phyloP scores from a whole-genome alignment of 73 alveolate species.

The Symbiodinium pilosum region DNA sequence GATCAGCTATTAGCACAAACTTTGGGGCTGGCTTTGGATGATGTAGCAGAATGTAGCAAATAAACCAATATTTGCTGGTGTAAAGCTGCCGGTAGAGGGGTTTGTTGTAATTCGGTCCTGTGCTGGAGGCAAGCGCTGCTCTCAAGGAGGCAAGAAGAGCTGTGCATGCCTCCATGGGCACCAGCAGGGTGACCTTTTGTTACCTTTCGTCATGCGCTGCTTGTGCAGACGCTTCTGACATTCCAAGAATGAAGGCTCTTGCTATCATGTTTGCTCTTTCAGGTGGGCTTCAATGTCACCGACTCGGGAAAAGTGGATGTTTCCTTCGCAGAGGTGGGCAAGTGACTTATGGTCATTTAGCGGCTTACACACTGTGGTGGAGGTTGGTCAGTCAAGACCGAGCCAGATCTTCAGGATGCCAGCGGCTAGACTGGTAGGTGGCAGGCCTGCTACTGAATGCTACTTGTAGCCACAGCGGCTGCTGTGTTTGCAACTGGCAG shows the following conservation, averaged over 20 bases:
- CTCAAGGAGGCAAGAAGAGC: background rate
- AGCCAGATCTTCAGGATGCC: constrained; percentile 91
- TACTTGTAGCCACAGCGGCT: background rate
- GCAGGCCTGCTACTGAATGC: background rate
- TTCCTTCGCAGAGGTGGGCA: constrained; percentile 28
- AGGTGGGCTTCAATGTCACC: constrained; percentile 67
- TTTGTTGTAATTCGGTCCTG: background rate
- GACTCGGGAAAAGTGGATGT: constrained; percentile 78
- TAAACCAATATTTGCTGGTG: background rate
- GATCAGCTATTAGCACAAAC: no score
- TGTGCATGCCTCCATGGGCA: no score
- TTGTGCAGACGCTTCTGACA: no score
- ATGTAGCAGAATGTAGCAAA: no score
- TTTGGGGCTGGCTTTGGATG: no score
- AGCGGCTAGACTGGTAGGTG: constrained; percentile 66
- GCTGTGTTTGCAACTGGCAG: background rate
- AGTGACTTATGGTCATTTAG: background rate
- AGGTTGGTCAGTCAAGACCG: constrained; percentile 48
- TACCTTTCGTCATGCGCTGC: no score
- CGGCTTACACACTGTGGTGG: background rate
- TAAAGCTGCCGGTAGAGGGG: background rate
- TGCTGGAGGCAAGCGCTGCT: background rate
- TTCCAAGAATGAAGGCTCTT: no score
- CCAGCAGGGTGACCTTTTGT: no score
- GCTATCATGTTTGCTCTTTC: no score